Conservation (phyloP, 176 grass and related monocot species). For the Paspalum notatum region DNA sequence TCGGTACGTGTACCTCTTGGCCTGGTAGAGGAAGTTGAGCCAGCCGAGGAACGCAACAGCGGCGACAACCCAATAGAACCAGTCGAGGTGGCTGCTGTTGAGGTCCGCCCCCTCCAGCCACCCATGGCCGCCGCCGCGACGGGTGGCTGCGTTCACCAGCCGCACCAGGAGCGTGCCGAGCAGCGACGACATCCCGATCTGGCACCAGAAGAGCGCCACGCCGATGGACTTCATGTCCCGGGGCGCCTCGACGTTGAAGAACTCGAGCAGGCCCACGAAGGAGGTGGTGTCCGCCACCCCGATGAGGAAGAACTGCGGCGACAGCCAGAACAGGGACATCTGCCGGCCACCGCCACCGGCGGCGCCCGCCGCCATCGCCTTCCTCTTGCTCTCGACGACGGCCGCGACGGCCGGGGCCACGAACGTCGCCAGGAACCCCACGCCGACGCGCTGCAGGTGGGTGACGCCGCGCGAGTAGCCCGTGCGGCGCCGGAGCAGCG, state of each 20-base stretch:
- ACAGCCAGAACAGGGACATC: constrained; percentile 63
- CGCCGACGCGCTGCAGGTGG: constrained; percentile 41
- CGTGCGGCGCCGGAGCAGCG: constrained; percentile 33
- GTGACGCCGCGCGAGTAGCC: constrained; percentile 44
- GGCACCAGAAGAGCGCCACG: constrained; percentile 57
- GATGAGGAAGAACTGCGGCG: constrained; percentile 51
- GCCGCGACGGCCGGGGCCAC: constrained; percentile 26
- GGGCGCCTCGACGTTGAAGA: constrained; percentile 62
- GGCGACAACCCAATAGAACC: constrained; percentile 64
- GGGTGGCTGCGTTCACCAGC: constrained; percentile 34
- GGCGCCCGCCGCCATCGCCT: neutral
- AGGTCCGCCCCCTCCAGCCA: constrained; percentile 66
- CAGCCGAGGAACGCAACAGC: constrained; percentile 43
- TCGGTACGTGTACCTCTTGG: constrained; percentile 55
- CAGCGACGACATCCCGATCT: constrained; percentile 39
- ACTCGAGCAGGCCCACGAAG: constrained; percentile 65
- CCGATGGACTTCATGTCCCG: constrained; percentile 60
- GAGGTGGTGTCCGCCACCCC: constrained; percentile 57
- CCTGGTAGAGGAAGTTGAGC: constrained; percentile 61
- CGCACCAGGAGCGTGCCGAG: constrained; percentile 51
- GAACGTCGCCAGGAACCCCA: constrained; percentile 31
- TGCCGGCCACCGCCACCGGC: too few species aligned
- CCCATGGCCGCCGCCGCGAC: constrained; percentile 7
- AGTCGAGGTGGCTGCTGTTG: constrained; percentile 61
- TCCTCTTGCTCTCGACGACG: constrained; percentile 43